phyloP scores from a whole-genome alignment of 1,139 yeast genomes.

The Suhomyces taliae region DNA sequence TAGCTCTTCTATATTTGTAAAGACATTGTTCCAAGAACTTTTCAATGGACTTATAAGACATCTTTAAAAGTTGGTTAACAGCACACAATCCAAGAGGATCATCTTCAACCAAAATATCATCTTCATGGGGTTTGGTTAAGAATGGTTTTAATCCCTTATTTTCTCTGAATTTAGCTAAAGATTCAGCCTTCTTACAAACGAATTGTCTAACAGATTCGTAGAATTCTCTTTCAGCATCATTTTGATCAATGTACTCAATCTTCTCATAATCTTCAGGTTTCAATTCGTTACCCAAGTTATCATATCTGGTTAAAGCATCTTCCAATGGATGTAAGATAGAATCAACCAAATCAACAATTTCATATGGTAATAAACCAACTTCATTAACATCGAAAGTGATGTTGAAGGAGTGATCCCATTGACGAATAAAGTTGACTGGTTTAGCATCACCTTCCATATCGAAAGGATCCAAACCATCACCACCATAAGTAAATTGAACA shows the following conservation, averaged over 20 bases:
- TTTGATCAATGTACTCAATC: conserved; percentile 70
- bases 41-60: conserved; percentile 59
- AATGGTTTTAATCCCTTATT: conserved; percentile 44
- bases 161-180: conserved; percentile 58
- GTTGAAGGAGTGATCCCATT: conserved; percentile 91
- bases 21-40: conserved; percentile 77
- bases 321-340: conserved; percentile 62
- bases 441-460: conserved; percentile 99
- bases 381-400: conserved; percentile 62
- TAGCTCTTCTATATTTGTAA: conserved; percentile 81
- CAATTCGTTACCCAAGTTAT: conserved; percentile 67
- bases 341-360: conserved; percentile 58
- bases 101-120: conserved; percentile 45
- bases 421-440: conserved; percentile 90
- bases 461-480: conserved; percentile 96
- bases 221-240: conserved; percentile 83
- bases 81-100: conserved; percentile 50
- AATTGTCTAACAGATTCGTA: conserved; percentile 72
- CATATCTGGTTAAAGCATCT: conserved; percentile 58
- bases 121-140: conserved; percentile 41
- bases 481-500: conserved; percentile 97
- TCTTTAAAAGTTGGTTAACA: conserved; percentile 72
- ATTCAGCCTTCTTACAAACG: conserved; percentile 54
- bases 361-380: conserved; percentile 66
- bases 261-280: conserved; percentile 37